These are phyloP conservation scores for Mycena amicta DNA, from an alignment of 768 basidiomycete species.

Conservation along the genomic window DNA sequence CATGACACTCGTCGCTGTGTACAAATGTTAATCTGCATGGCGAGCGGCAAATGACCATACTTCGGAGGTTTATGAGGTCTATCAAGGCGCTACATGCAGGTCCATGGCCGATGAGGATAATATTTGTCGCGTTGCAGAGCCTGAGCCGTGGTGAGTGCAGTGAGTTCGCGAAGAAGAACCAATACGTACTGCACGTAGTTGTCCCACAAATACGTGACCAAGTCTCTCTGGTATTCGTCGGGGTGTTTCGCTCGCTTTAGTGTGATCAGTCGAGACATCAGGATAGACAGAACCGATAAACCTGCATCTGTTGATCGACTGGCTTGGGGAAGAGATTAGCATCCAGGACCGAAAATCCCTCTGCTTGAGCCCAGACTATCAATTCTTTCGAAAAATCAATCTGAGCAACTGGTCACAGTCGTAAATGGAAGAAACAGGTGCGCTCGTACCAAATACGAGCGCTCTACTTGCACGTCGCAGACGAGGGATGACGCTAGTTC, in stretches of 20 bases:
- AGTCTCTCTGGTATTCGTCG: slow-evolving; percentile 53
- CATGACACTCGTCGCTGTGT: slow-evolving; percentile 55
- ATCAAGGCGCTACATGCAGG: slow-evolving; percentile 78
- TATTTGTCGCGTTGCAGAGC: slow-evolving; percentile 67
- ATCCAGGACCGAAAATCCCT: slow-evolving; percentile 79
- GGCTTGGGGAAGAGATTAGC: slow-evolving; percentile 81
- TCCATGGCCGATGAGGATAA: slow-evolving; percentile 88
- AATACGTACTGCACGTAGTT: slow-evolving; percentile 86
- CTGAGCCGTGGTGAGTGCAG: slow-evolving; percentile 39
- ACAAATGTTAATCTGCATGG: slow-evolving; percentile 10
- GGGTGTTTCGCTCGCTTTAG: slow-evolving; percentile 43
- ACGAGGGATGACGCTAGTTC: slow-evolving; percentile 75
- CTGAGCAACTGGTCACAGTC: slow-evolving; percentile 44
- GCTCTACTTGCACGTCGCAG: slow-evolving; percentile 76
- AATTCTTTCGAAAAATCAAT: slow-evolving; percentile 83
- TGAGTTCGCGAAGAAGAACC: background rate
- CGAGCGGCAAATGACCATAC: slow-evolving; percentile 42
- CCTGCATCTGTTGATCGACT: slow-evolving; percentile 30
- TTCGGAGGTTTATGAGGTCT: slow-evolving; percentile 69
- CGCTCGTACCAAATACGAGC: slow-evolving; percentile 75
- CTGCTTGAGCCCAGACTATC: slow-evolving; percentile 70
- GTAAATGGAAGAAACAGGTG: background rate
- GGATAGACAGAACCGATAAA: no score
- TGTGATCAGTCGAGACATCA: no score
- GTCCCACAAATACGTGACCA: slow-evolving; percentile 91